Evolutionary conservation across 2,329 filamentous ascomycete genomes (phyloP).

Genomic region (Trichoderma gracile): DNA sequence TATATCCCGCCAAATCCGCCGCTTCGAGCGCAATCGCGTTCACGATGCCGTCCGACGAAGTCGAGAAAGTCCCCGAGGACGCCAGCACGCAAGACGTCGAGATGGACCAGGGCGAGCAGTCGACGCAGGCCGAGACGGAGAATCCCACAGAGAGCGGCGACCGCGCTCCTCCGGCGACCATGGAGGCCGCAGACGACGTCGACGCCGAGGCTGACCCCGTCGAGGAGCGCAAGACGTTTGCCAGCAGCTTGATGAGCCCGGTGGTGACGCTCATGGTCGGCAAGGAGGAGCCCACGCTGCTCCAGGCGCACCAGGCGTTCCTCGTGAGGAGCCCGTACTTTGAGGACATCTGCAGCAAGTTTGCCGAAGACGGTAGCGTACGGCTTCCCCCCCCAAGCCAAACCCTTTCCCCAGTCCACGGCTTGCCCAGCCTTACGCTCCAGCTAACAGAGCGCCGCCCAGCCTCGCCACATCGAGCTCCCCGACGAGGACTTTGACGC

Average conservation of each 20-base stretch:
- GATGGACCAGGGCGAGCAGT: constrained; percentile 39
- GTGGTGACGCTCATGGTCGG: constrained; percentile 69
- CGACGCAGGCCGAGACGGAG: constrained; percentile 33
- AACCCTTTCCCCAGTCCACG: too few relatives aligned
- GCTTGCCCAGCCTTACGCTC: too few relatives aligned
- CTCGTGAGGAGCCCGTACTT: constrained; percentile 76
- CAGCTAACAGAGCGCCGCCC: not conserved
- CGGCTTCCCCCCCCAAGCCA: constrained; percentile 37
- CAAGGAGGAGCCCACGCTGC: constrained; percentile 59
- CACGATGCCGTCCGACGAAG: constrained; percentile 37
- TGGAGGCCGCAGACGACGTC: constrained; percentile 35
- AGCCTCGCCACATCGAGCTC: constrained; percentile 69
- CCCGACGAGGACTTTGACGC: constrained; percentile 40
- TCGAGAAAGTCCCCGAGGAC: constrained; percentile 29
- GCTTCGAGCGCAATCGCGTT: not conserved
- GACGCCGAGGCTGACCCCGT: constrained; percentile 42
- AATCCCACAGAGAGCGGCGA: constrained; percentile 36
- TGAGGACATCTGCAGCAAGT: constrained; percentile 59
- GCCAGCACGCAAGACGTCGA: constrained; percentile 39
- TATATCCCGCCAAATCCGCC: not conserved
- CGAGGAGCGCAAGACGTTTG: constrained; percentile 47
- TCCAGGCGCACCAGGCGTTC: constrained; percentile 79
- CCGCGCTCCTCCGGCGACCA: constrained; percentile 44
- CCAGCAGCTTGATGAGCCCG: constrained; percentile 66
- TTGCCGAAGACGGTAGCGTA: constrained; percentile 63